These are phyloP conservation scores for Penicillium waksmanii DNA, from an alignment of 495 filamentous ascomycete species.

Conservation along the genomic window DNA sequence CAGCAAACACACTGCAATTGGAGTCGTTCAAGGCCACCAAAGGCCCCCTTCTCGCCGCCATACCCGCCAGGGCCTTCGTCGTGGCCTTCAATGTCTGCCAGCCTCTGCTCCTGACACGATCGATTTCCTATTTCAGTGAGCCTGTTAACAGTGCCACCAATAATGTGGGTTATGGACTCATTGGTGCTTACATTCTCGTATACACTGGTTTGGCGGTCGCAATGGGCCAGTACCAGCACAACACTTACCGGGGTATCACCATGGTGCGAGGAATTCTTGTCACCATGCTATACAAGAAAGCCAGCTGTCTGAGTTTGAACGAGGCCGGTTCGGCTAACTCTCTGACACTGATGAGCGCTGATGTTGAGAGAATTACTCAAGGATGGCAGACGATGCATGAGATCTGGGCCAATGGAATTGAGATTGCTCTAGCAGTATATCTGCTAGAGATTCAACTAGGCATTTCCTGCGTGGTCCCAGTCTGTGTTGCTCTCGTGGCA, in stretches of 20 bases:
- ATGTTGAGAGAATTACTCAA: constrained; percentile 57
- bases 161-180: constrained; percentile 64
- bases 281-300: constrained; percentile 57
- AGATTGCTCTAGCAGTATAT: constrained; percentile 62
- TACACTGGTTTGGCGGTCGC: constrained; percentile 62
- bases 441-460: constrained; percentile 62
- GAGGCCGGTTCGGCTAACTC: constrained; percentile 54
- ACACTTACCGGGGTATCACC: constrained; percentile 59
- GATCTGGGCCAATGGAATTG: constrained; percentile 60
- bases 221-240: constrained; percentile 57
- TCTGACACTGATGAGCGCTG: constrained; percentile 65
- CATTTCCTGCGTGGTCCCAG: constrained; percentile 53
- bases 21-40: constrained; percentile 51
- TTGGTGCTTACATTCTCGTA: constrained; percentile 65
- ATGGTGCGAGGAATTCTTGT: constrained; percentile 63
- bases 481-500: constrained; percentile 52
- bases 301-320: constrained; percentile 45
- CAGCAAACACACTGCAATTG: constrained; percentile 48
- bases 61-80: constrained; percentile 56
- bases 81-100: constrained; percentile 66
- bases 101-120: constrained; percentile 63
- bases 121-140: constrained; percentile 50
- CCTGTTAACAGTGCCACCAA: constrained; percentile 40
- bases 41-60: constrained; percentile 47
- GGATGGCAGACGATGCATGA: constrained; percentile 57